Evolutionary conservation across 768 basidiomycete species (phyloP), one percentile per base, ranked within the genome.

Genomic region (Crepidotus variabilis): DNA sequence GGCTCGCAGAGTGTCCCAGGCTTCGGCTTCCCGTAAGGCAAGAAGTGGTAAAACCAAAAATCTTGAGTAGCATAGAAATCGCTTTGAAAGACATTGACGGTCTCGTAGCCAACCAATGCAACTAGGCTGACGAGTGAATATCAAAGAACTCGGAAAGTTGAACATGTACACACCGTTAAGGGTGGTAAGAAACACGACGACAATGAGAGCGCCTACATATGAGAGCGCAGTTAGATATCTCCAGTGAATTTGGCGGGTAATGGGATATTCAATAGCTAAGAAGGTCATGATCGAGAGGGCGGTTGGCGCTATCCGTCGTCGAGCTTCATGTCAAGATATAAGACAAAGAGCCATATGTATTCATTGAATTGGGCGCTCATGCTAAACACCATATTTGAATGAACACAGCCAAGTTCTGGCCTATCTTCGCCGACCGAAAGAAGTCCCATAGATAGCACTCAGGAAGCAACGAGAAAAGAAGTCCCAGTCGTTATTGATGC

Each of bases 71-170:
- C 59, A 33, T 63, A 60, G 62, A 61, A 64, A 50, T 65, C 56
- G 5, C 56, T 54, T 18, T 55, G 24, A 54, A 67, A 66, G 7
- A 49, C 59, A 20, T 61, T 61, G 39, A 63, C 51, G n/a, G 65
- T 66, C 23, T 67, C 65, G 24, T 67, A 67, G 21, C 65, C 66
- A 47, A 59, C 57, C 33, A 64, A 32, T 11, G 61, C 63, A 28
- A 58, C 66, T 67, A 23, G 52, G 18, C 13, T 16, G 28, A 28
- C n/a, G n/a, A n/a, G 20, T 47, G 10, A 10, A 22, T 34, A 36
- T 23, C 28, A 18, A 13, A 28, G 2, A n/a, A 14, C 24, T 18
- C 21, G 47, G 49, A 16, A 49, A 35, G 16, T 23, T 22, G 54
- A 1, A 4, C 28, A 8, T 20, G 18, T 43, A 43, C 39, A 2